phyloP scores from a whole-genome alignment of 345 rosid species.

The Lepidium sativum region DNA sequence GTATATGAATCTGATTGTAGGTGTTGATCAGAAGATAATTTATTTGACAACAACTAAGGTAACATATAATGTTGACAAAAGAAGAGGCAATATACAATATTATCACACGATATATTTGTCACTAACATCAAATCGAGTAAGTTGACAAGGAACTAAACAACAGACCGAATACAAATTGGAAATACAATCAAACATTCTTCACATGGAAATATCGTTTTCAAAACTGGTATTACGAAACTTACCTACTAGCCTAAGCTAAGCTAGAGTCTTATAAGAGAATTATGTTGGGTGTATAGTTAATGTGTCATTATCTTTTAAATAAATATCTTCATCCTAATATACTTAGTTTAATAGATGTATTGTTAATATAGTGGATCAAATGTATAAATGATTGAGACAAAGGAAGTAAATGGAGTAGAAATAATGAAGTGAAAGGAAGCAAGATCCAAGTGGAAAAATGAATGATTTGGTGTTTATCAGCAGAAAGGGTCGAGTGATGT shows the following conservation, averaged over 20 bases:
- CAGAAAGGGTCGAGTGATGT: slow-evolving; percentile 7
- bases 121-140: neutral
- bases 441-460: slow-evolving; percentile 5
- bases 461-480: neutral
- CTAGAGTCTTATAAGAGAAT: slow-evolving; percentile 1
- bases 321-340: neutral
- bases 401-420: neutral
- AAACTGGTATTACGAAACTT: neutral
- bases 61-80: too few species aligned
- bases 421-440: neutral
- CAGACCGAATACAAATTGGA: neutral
- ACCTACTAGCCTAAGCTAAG: neutral
- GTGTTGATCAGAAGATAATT: too few species aligned
- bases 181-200: neutral
- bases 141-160: neutral
- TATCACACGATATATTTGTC: neutral
- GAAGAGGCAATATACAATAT: neutral
- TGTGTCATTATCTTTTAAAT: neutral
- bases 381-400: neutral
- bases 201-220: slow-evolving; percentile 10
- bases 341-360: neutral
- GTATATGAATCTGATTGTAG: too few species aligned
- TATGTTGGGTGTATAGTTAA: neutral
- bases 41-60: too few species aligned
- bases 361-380: too few species aligned